A percentile compares a stretch with the other conserved stretches of the same genome.
Evolutionary conservation across 2,329 filamentous ascomycete genomes (phyloP).

Genomic region (Triangularia verruculosa): DNA sequence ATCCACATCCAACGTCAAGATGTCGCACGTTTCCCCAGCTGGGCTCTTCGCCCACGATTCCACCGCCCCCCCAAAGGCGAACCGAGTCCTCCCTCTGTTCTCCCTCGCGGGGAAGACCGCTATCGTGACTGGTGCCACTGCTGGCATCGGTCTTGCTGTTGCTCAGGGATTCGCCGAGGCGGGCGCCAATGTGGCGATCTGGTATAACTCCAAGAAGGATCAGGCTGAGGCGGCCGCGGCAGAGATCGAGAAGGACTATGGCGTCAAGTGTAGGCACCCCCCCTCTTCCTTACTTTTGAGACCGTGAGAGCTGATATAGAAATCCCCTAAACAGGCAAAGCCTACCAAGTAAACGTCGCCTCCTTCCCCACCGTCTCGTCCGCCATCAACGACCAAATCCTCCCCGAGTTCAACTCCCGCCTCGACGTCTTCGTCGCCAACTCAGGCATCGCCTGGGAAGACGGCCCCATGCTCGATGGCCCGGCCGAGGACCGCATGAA

Average conservation of each 20-base stretch:
- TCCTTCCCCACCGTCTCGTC: conserved; percentile 49
- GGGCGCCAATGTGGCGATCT: conserved; percentile 69
- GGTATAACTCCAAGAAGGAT: conserved; percentile 68
- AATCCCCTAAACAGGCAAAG: conserved; percentile 45
- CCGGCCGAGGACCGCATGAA: conserved; percentile 41
- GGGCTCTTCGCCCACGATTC: conserved; percentile 58
- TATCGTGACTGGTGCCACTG: conserved; percentile 64
- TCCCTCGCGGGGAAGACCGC: conserved; percentile 68
- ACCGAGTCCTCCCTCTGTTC: conserved; percentile 62
- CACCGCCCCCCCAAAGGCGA: conserved; percentile 45
- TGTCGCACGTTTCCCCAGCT: background rate
- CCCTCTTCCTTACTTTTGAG: background rate
- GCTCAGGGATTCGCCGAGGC: conserved; percentile 65
- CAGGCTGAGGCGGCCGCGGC: conserved; percentile 60
- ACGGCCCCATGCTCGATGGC: conserved; percentile 65
- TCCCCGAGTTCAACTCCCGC: conserved; percentile 68
- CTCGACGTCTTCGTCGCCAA: conserved; percentile 80
- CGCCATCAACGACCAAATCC: conserved; percentile 47
- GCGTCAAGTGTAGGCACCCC: conserved; percentile 58
- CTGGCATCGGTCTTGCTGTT: conserved; percentile 64
- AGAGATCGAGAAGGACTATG: conserved; percentile 62
- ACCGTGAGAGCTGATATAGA: background rate
- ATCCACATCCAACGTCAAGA: background rate
- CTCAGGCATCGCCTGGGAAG: conserved; percentile 70
- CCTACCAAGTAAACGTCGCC: conserved; percentile 61